Base-by-base conservation (phyloP, 2,329 filamentous ascomycete genomes). In the Lachnellula subtilissima region DNA sequence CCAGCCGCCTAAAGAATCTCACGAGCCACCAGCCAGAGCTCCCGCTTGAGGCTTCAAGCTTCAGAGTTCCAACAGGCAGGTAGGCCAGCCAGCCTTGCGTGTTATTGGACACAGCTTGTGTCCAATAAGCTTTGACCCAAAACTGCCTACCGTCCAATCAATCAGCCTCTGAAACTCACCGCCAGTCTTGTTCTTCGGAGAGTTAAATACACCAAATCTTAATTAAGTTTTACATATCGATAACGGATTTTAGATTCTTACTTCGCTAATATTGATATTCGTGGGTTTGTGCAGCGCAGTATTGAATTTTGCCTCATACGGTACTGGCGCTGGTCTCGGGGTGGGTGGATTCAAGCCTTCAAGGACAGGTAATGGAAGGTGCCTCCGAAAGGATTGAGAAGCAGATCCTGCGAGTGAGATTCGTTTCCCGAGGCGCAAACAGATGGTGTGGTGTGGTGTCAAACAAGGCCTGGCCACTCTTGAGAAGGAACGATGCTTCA, bases 131-230 rank as follows among this genome's bases (percentile, higher is more conserved):
- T 40, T 53, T 8, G 28, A 7, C 28, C 32, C 47, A 50, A 55
- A 55, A 42, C 49, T 28, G 23, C 14, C 50, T 52, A n/a, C 14
- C 37, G 12, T 15, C 37, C 37, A 39, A 39, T 28, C 28, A 48
- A 43, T 37, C 35, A 54, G 48, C 59, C 62, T 60, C 58, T 65
- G 62, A 64, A 64, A 64, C 64, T 65, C 61, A 65, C 62, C 64
- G 64, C 62, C 58, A 52, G 51, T 62, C 48, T 52, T 43, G 53
- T 28, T 42, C 46, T 48, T 42, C 48, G 32, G 25, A 37, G 25
- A 37, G 8, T 43, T 35, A 46, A 37, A 23, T n/a, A 48, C 47
- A 56, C 50, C 47, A 46, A 52, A 35, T 52, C 51, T 52, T 52
- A 46, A 55, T 57, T 56, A 42, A 42, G 28, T 42, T 15, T 45